Evolutionary conservation across 441 rosid genomes (phyloP).

Genomic region (Adansonia grandidieri): DNA sequence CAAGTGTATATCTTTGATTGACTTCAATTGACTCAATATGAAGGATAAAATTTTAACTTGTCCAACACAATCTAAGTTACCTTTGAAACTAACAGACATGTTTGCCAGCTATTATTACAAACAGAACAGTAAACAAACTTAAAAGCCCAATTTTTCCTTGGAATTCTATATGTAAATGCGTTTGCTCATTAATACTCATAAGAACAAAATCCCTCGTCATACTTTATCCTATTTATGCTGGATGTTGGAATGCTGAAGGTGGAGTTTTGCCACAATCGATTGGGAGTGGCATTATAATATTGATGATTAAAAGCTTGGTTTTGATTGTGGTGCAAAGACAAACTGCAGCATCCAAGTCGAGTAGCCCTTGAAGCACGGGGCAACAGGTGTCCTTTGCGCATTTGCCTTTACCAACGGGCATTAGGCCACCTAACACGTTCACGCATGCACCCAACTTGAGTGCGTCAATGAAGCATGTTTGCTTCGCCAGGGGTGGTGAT

Average conservation of each 20-base stretch:
- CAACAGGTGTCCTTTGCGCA: constrained; percentile 67
- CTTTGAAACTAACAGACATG: too few species aligned
- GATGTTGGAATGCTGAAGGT: constrained; percentile 54
- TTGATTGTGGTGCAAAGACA: constrained; percentile 82
- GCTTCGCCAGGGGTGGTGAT: constrained; percentile 49
- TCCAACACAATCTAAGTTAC: too few species aligned
- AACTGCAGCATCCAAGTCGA: constrained; percentile 68
- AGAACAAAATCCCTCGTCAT: too few species aligned
- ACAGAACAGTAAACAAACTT: too few species aligned
- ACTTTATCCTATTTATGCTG: neutral
- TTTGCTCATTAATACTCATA: too few species aligned
- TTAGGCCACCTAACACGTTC: constrained; percentile 65
- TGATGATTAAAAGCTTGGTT: constrained; percentile 63
- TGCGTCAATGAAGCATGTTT: constrained; percentile 64
- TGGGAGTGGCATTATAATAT: constrained; percentile 60
- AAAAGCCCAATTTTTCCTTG: too few species aligned
- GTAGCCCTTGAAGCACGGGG: constrained; percentile 64
- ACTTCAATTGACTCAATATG: too few species aligned
- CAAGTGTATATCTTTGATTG: too few species aligned
- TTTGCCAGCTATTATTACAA: too few species aligned
- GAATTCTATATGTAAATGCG: too few species aligned
- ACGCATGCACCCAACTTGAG: constrained; percentile 73
- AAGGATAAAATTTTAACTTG: too few species aligned
- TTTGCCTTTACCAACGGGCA: constrained; percentile 59
- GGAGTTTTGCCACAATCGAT: constrained; percentile 71